These are phyloP conservation scores for Gautieria morchelliformis DNA, from an alignment of 768 basidiomycete species.

Conservation along the genomic window DNA sequence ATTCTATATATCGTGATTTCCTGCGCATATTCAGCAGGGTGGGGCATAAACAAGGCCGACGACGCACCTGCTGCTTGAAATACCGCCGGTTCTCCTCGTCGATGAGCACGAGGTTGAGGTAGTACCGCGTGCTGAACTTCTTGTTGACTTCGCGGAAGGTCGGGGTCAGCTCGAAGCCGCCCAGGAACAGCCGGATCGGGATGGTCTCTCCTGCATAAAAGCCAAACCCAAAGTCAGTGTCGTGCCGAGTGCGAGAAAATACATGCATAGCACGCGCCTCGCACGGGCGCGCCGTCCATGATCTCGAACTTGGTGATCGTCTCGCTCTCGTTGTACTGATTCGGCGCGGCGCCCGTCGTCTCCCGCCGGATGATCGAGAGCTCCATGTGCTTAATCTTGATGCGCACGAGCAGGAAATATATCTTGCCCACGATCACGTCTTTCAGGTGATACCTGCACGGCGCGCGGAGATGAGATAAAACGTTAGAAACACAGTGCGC, in stretches of 20 bases:
- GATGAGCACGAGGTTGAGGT: slow-evolving; percentile 92
- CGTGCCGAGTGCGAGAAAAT: background rate
- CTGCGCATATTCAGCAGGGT: slow-evolving; percentile 20
- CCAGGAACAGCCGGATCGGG: slow-evolving; percentile 93
- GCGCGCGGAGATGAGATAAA: too few species aligned
- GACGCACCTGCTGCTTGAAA: slow-evolving; percentile 85
- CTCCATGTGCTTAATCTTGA: slow-evolving; percentile 99
- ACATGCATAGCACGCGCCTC: slow-evolving; percentile 48
- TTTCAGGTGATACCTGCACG: slow-evolving; percentile 85
- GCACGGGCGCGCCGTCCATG: slow-evolving; percentile 97
- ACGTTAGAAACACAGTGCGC: background rate
- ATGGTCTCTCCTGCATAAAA: slow-evolving; percentile 84
- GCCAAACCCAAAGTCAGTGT: background rate
- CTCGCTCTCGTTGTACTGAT: slow-evolving; percentile 98
- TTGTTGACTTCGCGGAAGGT: slow-evolving; percentile 99
- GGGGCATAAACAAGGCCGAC: background rate
- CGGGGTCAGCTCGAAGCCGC: slow-evolving; percentile 96
- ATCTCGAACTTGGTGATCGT: slow-evolving; percentile 99
- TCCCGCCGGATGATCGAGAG: slow-evolving; percentile 95
- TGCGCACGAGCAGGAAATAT: slow-evolving; percentile 95
- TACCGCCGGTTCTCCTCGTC: slow-evolving; percentile 98
- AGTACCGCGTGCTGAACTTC: slow-evolving; percentile 96
- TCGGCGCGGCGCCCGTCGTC: slow-evolving; percentile 95
- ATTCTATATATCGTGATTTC: slow-evolving; percentile 89
- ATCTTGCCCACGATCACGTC: slow-evolving; percentile 99